A percentile compares a stretch with the other conserved stretches of the same genome.
These are phyloP conservation scores for Narthecium ossifragum DNA, from an alignment of 106 monocot genomes.

Conservation along the genomic window DNA sequence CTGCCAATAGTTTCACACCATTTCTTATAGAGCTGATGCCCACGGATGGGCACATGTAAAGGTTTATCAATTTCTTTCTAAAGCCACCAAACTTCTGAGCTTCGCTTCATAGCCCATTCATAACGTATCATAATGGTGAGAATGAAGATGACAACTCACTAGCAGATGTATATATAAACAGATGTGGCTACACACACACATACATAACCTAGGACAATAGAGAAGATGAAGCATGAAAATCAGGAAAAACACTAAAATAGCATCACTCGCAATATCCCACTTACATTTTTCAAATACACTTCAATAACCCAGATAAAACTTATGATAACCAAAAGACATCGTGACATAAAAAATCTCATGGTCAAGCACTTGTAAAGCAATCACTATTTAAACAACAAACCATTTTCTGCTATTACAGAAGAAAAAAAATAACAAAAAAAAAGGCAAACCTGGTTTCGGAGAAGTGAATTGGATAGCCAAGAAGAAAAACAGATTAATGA, in stretches of 20 bases:
- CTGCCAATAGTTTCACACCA: too few species aligned
- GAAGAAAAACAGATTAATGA: slow-evolving; percentile 62
- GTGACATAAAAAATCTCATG: background rate
- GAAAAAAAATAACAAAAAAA: background rate
- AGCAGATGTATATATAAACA: background rate
- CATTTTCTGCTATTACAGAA: background rate
- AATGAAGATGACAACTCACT: background rate
- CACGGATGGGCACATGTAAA: too few species aligned
- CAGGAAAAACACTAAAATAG: background rate
- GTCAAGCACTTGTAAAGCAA: too few species aligned
- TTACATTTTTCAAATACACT: background rate
- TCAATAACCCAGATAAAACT: background rate
- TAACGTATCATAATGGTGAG: background rate
- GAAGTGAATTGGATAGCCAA: slow-evolving; percentile 47
- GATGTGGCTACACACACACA: background rate
- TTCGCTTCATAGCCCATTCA: background rate
- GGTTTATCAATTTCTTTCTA: too few species aligned
- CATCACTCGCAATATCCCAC: background rate
- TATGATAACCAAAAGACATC: background rate
- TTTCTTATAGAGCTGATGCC: too few species aligned
- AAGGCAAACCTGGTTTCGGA: slow-evolving; percentile 46
- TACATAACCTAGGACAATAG: background rate
- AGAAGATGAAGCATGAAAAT: background rate
- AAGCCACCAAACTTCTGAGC: background rate
- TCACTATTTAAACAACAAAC: background rate